Evolutionary conservation across 1,284 basidiomycete species (phyloP), one percentile per base, ranked within the genome.

Genomic region (Fomitopsis pinicola): DNA sequence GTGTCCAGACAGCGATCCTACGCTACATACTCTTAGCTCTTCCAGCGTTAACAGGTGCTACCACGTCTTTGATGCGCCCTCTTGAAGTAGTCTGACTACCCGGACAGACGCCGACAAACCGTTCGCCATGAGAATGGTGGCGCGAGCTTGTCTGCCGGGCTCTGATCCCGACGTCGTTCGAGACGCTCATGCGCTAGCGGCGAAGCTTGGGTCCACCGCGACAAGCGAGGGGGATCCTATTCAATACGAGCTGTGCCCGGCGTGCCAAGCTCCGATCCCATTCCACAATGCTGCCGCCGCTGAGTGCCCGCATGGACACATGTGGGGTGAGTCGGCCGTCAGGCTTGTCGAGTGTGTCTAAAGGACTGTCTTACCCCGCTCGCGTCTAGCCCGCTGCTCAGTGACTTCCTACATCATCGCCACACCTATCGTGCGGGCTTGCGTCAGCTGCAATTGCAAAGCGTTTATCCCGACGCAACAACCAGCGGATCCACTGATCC

Each of bases 361-460:
- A 28, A 2, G 9, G 28, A 15, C 52, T 38, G 35, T 40, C 63
- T 64, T 2, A 62, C 56, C 26, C 15, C 42, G 59, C 59, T n/a
- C 36, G 59, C 60, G 58, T 59, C 63, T 68, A 89, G 88, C 79
- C 55, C 83, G 88, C 52, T 91, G 89, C 69, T 87, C 86, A 15
- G 77, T 90, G 59, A 91, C 88, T 52, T 86, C 86, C 42, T 87
- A 89, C 71, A 81, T 90, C 59, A 77, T 91, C 38, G 78, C 87
- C 33, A 89, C 87, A 59, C 80, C 87, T 15, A 78, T 77, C 74
- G 85, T 88, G 26, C 80, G 87, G 60, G 89, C 88, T 10, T 91
- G 88, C 71, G 75, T 88, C 44, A 86, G 87, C 44, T 91, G 89
- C 69, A 80, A 81, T 66, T 79, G 88, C 58, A 91, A 91, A 71